Conservation (phyloP, 1,139 yeast species). For the Lodderomyces parapsilosis region DNA sequence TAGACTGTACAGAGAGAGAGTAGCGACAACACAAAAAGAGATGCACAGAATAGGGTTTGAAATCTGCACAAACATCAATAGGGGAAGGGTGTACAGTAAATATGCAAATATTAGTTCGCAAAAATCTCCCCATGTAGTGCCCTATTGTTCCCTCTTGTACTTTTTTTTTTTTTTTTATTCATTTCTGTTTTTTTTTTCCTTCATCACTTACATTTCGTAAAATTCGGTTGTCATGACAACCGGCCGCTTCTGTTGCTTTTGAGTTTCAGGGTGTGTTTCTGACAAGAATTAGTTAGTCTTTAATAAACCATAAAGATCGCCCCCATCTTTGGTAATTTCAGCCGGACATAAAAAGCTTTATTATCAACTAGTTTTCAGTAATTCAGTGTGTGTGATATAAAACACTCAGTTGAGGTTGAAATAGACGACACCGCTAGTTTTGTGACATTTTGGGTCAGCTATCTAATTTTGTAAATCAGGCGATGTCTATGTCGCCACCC, state of each 20-base stretch:
- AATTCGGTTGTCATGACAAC: slow-evolving; percentile 2
- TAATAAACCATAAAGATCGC: too few species aligned
- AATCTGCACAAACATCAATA: neutral
- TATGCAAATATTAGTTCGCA: too few species aligned
- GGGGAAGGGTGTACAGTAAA: too few species aligned
- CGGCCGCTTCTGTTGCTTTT: too few species aligned
- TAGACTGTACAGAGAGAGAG: neutral
- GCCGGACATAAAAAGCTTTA: too few species aligned
- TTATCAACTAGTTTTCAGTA: too few species aligned
- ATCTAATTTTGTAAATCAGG: neutral
- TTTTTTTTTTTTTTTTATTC: neutral
- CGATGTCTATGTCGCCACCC: too few species aligned
- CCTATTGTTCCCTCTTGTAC: neutral
- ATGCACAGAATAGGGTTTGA: neutral
- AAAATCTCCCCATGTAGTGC: too few species aligned
- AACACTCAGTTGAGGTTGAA: neutral
- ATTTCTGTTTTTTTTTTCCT: neutral
- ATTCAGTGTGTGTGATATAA: too few species aligned
- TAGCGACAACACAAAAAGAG: neutral
- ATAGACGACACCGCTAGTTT: neutral
- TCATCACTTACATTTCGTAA: neutral
- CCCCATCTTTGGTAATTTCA: too few species aligned
- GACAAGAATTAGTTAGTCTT: too few species aligned
- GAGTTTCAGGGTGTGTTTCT: neutral
- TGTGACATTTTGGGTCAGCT: neutral